Base-by-base conservation (phyloP, 176 grass and related monocot genomes). In the Ananas comosus region DNA sequence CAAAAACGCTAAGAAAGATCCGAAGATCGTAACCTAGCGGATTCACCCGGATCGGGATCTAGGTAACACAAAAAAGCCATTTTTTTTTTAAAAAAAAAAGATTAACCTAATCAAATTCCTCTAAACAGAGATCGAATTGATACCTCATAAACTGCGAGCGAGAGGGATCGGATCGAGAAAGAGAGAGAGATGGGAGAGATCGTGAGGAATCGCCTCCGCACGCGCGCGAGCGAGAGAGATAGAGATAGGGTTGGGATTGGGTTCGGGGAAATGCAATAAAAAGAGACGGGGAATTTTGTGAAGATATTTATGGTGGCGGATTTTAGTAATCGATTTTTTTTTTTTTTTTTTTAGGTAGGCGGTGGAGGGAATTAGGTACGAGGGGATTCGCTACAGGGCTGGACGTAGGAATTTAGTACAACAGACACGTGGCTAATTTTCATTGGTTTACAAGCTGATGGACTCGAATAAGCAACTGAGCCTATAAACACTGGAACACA, bases 71-170 rank as follows among this genome's bases (percentile, higher is more conserved):
- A 61, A 61, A 4, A 42, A 18, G 4, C 7, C 9, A 11, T 11
- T 19, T 42, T 22, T 17, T 23, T 49, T 13, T 10, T 70, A 33
- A 42, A 42, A 70, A 21, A 42, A 42, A 42, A 6, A 6, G 33
- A 42, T 42, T 42, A 42, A 42, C 5, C 33, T 42, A 42, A 42
- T 42, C 29, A 33, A 33, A 33, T 33, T 33, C 29, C 29, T 33
- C 29, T 33, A 33, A 12, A 49, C 11, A 48, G 13, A 27, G 11
- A 74, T 70, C 14, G n/a, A 64, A 53, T 21, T 4, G 51, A 52
- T 74, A 84, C 82, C 82, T 84, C 82, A 84, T 84, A 84, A 84
- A 84, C 82, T 76, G 79, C 73, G 82, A 75, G 75, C 65, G 64
- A 67, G 42, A 64, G 48, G 49, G 77, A 79, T 79, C 77, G 71